phyloP scores from a whole-genome alignment of 192 early-diverging fungal species.

The Dimargaris cristalligena region DNA sequence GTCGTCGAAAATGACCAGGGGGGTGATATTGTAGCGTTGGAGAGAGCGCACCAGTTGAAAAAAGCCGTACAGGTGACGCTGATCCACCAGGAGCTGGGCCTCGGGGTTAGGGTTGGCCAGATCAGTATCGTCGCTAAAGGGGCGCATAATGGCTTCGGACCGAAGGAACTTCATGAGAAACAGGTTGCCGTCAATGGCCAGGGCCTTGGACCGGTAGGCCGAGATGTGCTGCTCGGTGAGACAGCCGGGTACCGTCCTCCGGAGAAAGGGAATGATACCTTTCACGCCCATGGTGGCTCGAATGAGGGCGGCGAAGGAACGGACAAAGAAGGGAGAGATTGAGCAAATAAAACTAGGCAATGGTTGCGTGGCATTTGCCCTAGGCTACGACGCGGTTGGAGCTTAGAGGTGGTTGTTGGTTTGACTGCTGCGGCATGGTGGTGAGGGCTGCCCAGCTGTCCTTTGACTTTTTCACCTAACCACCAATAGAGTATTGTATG shows the following conservation, averaged over 20 bases:
- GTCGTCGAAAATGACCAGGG: conserved; percentile 59
- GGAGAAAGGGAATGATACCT: conserved; percentile 31
- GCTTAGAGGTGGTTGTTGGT: no score
- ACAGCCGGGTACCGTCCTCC: conserved; percentile 29
- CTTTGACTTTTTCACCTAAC: no score
- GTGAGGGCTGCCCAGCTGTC: no score
- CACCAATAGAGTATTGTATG: no score
- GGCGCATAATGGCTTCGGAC: neutral
- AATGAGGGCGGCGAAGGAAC: no score
- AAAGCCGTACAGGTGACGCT: conserved; percentile 41
- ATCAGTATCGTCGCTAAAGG: neutral
- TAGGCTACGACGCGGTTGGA: no score
- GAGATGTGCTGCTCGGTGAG: conserved; percentile 19
- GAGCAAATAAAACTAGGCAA: no score
- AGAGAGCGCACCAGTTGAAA: conserved; percentile 32
- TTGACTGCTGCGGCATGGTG: no score
- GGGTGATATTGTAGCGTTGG: conserved; percentile 31
- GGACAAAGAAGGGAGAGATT: no score
- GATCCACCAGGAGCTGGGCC: conserved; percentile 19
- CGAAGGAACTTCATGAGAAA: conserved; percentile 37
- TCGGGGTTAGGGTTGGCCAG: conserved; percentile 18
- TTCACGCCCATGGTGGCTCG: conserved; percentile 36
- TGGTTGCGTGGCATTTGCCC: no score
- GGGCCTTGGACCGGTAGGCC: conserved; percentile 22
- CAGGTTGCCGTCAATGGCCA: conserved; percentile 37